Conservation (phyloP, 345 rosid species). For the Carallia brachiata region DNA sequence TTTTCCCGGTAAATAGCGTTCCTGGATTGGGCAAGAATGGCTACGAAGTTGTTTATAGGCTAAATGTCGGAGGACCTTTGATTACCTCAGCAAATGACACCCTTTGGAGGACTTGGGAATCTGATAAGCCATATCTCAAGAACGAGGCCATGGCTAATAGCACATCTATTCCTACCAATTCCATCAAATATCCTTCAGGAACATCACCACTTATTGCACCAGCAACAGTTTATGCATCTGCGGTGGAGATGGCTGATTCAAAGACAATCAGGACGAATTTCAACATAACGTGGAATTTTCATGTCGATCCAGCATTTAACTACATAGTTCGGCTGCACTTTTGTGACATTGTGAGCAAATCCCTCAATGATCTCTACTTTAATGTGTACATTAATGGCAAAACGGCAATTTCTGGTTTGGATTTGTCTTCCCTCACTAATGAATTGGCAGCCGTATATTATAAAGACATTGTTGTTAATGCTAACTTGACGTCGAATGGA, state of each 20-base stretch:
- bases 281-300: constrained; percentile 25
- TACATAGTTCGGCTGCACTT: constrained; percentile 28
- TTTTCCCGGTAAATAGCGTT: constrained; percentile 3
- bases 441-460: constrained; percentile 6
- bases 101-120: constrained; percentile 7
- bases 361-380: neutral
- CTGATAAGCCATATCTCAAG: constrained; percentile 11
- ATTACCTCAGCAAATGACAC: constrained; percentile 4
- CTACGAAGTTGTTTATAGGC: neutral
- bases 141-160: constrained; percentile 4
- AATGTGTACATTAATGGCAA: constrained; percentile 4
- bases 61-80: neutral
- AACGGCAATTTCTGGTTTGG: constrained; percentile 3
- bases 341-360: constrained; percentile 3
- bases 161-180: neutral
- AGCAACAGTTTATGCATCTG: constrained; percentile 15
- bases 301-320: constrained; percentile 20
- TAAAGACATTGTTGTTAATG: constrained; percentile 11
- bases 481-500: neutral
- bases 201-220: constrained; percentile 13
- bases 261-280: constrained; percentile 16
- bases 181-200: constrained; percentile 23
- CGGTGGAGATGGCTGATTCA: constrained; percentile 28
- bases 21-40: constrained; percentile 1
- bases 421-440: constrained; percentile 3